Evolutionary conservation across 768 basidiomycete genomes (phyloP).

Genomic region (Leccinum obscurum): DNA sequence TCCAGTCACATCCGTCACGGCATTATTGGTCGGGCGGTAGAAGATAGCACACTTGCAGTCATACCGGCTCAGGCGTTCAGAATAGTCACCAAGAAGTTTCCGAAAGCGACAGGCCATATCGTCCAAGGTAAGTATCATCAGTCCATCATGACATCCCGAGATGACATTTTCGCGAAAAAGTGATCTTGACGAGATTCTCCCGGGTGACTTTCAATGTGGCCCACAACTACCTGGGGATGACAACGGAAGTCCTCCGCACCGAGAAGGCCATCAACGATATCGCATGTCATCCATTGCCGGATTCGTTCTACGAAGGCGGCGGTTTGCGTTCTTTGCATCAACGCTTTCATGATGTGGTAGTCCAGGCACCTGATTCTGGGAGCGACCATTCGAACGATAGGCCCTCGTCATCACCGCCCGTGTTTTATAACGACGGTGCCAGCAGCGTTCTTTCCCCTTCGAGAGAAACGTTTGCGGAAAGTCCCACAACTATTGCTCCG

Average conservation of each 20-base stretch:
- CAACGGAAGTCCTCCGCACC: constrained; percentile 91
- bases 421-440: constrained; percentile 15
- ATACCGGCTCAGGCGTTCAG: constrained; percentile 98
- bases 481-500: constrained; percentile 8
- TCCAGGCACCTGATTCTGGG: constrained; percentile 47
- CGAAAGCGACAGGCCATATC: constrained; percentile 95
- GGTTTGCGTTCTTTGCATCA: constrained; percentile 88
- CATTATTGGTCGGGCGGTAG: constrained; percentile 88
- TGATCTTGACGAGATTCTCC: constrained; percentile 94
- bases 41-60: constrained; percentile 95
- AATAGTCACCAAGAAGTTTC: constrained; percentile 91
- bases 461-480: constrained; percentile 28
- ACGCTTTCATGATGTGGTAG: constrained; percentile 70
- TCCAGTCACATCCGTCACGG: constrained; percentile 55
- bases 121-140: constrained; percentile 67
- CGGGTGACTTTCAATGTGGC: constrained; percentile 98
- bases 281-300: constrained; percentile 91
- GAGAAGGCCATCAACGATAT: constrained; percentile 98
- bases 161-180: constrained; percentile 38
- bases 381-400: constrained; percentile 55
- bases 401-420: constrained; percentile 10
- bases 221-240: constrained; percentile 93
- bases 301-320: constrained; percentile 88
- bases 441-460: constrained; percentile 15
- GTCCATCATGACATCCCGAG: constrained; percentile 7